Conservation (phyloP, 768 basidiomycete species). For the Leccinum olivaceopallidum region DNA sequence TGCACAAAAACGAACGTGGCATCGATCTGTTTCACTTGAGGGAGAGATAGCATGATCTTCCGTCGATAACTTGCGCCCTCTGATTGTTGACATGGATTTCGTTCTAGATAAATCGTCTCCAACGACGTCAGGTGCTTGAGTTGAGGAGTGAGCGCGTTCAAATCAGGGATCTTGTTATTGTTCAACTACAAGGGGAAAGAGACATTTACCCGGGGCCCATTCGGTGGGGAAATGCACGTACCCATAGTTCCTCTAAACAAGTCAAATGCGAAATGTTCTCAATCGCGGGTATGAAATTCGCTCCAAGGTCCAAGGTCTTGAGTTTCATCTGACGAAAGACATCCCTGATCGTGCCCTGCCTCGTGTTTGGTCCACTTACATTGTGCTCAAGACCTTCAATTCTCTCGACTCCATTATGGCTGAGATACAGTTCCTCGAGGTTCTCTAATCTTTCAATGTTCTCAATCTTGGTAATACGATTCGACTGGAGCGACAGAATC, state of each 20-base stretch:
- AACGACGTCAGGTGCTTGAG: slow-evolving; percentile 61
- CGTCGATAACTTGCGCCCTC: slow-evolving; percentile 82
- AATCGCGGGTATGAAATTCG: slow-evolving; percentile 76
- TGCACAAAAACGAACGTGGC: slow-evolving; percentile 72
- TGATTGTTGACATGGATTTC: slow-evolving; percentile 84
- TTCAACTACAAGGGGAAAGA: slow-evolving; percentile 60
- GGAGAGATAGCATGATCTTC: slow-evolving; percentile 86
- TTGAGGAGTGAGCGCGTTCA: slow-evolving; percentile 67
- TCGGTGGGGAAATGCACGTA: slow-evolving; percentile 34
- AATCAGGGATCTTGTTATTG: slow-evolving; percentile 77
- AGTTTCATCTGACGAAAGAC: slow-evolving; percentile 51
- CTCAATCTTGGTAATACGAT: slow-evolving; percentile 88
- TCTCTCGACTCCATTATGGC: slow-evolving; percentile 86
- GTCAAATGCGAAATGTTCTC: slow-evolving; percentile 81
- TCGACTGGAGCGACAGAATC: slow-evolving; percentile 91
- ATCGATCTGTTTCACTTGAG: slow-evolving; percentile 91
- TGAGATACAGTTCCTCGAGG: slow-evolving; percentile 90
- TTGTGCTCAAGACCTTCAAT: slow-evolving; percentile 87
- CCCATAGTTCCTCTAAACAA: slow-evolving; percentile 93
- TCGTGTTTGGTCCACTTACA: slow-evolving; percentile 43
- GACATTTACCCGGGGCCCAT: not conserved
- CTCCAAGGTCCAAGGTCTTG: slow-evolving; percentile 83
- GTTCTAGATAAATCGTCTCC: slow-evolving; percentile 92
- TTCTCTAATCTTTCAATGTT: slow-evolving; percentile 68
- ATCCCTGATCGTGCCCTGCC: not conserved